Base-by-base conservation (phyloP, 2,329 filamentous ascomycete genomes). In the Sporothrix brunneoviolacea region DNA sequence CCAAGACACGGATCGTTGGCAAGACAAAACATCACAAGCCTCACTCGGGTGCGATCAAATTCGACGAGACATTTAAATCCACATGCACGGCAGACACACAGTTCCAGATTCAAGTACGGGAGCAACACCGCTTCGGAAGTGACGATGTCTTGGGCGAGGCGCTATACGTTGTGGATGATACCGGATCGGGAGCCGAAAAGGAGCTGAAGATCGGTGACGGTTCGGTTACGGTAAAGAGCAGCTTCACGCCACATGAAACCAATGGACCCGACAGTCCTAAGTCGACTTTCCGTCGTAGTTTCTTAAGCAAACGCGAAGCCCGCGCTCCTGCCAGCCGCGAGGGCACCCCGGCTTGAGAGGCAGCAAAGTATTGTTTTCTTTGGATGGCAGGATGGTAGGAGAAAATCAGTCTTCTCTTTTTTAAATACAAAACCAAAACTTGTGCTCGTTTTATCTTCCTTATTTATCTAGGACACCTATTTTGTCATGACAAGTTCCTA, bases 11-110 rank as follows among this genome's bases (percentile, higher is more conserved):
- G 70, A 80, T 86, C 40, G 73, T 98, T 40, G 83, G 91, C 70
- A 96, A 97, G 74, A 96, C 91, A 19, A 95, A 95, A 65, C 86
- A 93, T 57, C 80, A 87, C 70, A 95, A 95, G 67, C 77, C 84
- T 1, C 70, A 79, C 3, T 72, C 71, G 1, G 88, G 86, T 2
- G 70, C 75, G 4, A 79, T 88, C 54, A 75, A 72, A 16, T 95
- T 82, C 65, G 83, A 89, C 56, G 88, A 95, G 65, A 83, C 80
- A 1, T 91, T 93, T 73, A 90, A 83, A 61, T 76, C 86, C 19
- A 73, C 76, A 10, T 94, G 90, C 68, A 79, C 84, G 1, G 83
- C 91, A 2, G 91, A 96, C 59, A 76, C 86, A 19, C 83, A 88
- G 62, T 97, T 96, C 77, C 86, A 89, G 64, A 65, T 98, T 54